These are phyloP conservation scores for Raffaelea albimanens DNA, from an alignment of 2,329 filamentous ascomycete species.

Conservation along the genomic window DNA sequence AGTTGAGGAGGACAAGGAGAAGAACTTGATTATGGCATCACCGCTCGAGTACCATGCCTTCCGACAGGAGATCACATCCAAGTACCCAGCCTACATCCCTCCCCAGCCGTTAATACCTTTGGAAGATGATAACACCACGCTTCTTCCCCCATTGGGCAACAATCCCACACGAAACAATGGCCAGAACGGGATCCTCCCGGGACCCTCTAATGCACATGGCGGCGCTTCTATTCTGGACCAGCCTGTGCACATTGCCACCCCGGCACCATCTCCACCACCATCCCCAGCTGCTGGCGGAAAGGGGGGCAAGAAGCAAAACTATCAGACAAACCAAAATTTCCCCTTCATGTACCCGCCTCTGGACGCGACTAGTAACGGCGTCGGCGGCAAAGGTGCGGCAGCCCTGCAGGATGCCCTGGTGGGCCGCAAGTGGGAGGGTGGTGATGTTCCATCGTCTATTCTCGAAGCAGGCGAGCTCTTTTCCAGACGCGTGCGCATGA, in stretches of 20 bases:
- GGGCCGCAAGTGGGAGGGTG: slow-evolving; percentile 83
- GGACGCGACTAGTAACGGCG: slow-evolving; percentile 78
- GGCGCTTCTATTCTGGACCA: slow-evolving; percentile 83
- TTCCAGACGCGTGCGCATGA: slow-evolving; percentile 81
- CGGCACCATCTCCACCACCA: slow-evolving; percentile 88
- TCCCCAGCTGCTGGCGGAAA: slow-evolving; percentile 83
- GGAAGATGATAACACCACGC: slow-evolving; percentile 82
- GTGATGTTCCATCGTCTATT: slow-evolving; percentile 87
- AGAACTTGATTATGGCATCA: slow-evolving; percentile 81
- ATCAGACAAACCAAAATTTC: slow-evolving; percentile 98
- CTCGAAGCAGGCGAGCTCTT: slow-evolving; percentile 91
- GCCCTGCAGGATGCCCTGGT: slow-evolving; percentile 72
- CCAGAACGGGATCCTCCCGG: slow-evolving; percentile 52
- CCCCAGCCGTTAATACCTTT: slow-evolving; percentile 74
- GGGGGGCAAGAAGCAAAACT: slow-evolving; percentile 96
- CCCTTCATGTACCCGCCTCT: slow-evolving; percentile 94
- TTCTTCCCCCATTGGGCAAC: slow-evolving; percentile 75
- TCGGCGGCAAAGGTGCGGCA: slow-evolving; percentile 79
- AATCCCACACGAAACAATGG: slow-evolving; percentile 55
- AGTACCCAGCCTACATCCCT: slow-evolving; percentile 93
- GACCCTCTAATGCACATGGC: slow-evolving; percentile 43
- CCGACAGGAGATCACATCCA: slow-evolving; percentile 91
- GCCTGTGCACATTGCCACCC: slow-evolving; percentile 96
- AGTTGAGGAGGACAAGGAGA: slow-evolving; percentile 49
- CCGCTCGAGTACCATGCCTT: slow-evolving; percentile 95